A percentile compares a stretch with the other conserved stretches of the same genome.
phyloP scores from a whole-genome alignment of 805 yeast genomes.

The Limtongia smithiae region DNA sequence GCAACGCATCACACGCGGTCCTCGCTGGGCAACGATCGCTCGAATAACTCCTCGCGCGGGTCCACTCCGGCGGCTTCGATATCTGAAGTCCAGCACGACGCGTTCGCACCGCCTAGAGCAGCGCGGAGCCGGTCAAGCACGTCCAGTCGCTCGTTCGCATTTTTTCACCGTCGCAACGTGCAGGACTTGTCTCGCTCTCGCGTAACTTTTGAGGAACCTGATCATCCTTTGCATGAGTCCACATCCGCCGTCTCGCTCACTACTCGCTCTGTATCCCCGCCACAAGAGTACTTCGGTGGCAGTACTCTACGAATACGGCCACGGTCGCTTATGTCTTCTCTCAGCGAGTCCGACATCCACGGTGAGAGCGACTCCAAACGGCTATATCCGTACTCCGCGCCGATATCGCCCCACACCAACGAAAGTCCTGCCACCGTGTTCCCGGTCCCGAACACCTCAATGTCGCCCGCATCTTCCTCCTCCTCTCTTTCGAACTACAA shows the following conservation, averaged over 20 bases:
- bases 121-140: too few species aligned
- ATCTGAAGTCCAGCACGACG: too few species aligned
- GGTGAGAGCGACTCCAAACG: not conserved
- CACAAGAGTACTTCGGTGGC: not conserved
- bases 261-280: slow-evolving; percentile 13
- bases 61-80: not conserved
- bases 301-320: slow-evolving; percentile 8
- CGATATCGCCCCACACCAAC: slow-evolving; percentile 8
- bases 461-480: slow-evolving; percentile 23
- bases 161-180: slow-evolving; percentile 17
- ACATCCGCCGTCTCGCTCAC: slow-evolving; percentile 8
- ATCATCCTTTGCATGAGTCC: slow-evolving; percentile 24
- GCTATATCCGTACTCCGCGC: slow-evolving; percentile 7
- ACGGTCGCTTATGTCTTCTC: slow-evolving; percentile 24
- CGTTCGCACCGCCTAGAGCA: too few species aligned
- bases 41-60: not conserved
- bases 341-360: slow-evolving; percentile 19
- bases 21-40: not conserved
- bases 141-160: not conserved
- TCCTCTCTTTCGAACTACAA: slow-evolving; percentile 15
- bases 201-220: slow-evolving; percentile 28
- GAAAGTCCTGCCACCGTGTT: not conserved
- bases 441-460: slow-evolving; percentile 6
- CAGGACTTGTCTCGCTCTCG: slow-evolving; percentile 26
- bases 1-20: slow-evolving; percentile 2